Conservation (phyloP, 495 filamentous ascomycete species). For the Parathielavia appendiculata region DNA sequence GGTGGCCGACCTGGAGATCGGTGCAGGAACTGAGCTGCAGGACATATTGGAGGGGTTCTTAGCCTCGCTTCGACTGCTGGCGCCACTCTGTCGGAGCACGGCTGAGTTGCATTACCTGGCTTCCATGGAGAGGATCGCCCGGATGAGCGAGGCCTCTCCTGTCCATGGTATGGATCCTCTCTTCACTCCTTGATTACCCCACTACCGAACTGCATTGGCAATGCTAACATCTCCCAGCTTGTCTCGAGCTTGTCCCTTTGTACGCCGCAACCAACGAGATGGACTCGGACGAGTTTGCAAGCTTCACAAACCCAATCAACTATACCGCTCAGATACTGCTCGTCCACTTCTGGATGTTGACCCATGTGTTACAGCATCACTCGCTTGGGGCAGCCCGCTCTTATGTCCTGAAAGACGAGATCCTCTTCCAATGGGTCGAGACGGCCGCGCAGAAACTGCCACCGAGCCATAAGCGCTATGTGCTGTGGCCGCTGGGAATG, state of each 20-base stretch:
- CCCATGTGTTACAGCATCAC: conserved; percentile 5
- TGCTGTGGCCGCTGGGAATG: conserved; percentile 20
- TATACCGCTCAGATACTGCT: conserved; percentile 39
- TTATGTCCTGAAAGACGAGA: conserved; percentile 10
- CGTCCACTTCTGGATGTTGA: conserved; percentile 36
- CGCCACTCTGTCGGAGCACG: conserved; percentile 1
- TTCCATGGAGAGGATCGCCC: not conserved
- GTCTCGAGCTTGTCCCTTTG: conserved; percentile 15
- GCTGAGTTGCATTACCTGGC: conserved; percentile 3
- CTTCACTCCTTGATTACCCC: no score
- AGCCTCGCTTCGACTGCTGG: not conserved
- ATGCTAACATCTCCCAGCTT: conserved; percentile 5
- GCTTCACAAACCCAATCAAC: conserved; percentile 39
- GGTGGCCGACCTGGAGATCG: not conserved
- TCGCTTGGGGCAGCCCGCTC: not conserved
- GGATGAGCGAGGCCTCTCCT: not conserved
- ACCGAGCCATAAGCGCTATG: conserved; percentile 4
- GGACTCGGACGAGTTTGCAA: conserved; percentile 37
- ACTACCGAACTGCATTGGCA: no score
- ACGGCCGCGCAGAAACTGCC: conserved; percentile 11
- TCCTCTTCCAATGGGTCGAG: conserved; percentile 12
- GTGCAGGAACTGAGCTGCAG: conserved; percentile 10
- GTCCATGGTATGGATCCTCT: not conserved
- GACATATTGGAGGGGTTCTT: not conserved
- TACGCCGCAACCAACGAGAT: conserved; percentile 16